Conservation (phyloP, 805 yeast species). For the Metschnikowia lochheadii region DNA sequence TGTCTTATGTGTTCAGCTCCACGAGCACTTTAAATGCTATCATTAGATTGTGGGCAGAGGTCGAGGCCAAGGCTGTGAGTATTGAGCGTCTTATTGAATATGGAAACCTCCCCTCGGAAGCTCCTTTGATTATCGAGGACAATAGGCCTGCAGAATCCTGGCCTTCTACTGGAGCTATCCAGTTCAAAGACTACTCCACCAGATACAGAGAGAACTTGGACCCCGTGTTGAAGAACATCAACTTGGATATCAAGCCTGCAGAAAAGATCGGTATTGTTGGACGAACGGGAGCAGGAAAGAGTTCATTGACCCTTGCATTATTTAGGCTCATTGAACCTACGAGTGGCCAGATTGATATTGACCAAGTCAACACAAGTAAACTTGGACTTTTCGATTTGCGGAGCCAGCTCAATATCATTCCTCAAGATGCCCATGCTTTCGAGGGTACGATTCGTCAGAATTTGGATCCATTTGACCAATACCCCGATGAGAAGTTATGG, state of each 20-base stretch:
- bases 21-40: conserved; percentile 30
- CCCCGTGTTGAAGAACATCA: conserved; percentile 23
- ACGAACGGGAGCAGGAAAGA: conserved; percentile 30
- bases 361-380: conserved; percentile 19
- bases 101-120: conserved; percentile 26
- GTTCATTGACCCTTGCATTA: conserved; percentile 26
- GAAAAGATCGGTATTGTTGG: conserved; percentile 31
- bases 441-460: conserved; percentile 25
- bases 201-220: conserved; percentile 25
- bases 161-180: conserved; percentile 23
- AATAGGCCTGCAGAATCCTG: conserved; percentile 25
- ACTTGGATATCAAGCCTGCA: conserved; percentile 19
- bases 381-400: conserved; percentile 27
- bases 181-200: conserved; percentile 23
- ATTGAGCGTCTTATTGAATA: conserved; percentile 38
- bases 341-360: conserved; percentile 24
- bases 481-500: conserved; percentile 25
- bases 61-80: conserved; percentile 32
- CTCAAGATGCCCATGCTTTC: conserved; percentile 27
- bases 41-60: conserved; percentile 32
- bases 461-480: conserved; percentile 24
- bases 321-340: conserved; percentile 28
- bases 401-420: conserved; percentile 26
- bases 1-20: conserved; percentile 33
- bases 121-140: conserved; percentile 21